Evolutionary conservation across 768 basidiomycete genomes (phyloP).

Genomic region (Auricularia auricula-judae): DNA sequence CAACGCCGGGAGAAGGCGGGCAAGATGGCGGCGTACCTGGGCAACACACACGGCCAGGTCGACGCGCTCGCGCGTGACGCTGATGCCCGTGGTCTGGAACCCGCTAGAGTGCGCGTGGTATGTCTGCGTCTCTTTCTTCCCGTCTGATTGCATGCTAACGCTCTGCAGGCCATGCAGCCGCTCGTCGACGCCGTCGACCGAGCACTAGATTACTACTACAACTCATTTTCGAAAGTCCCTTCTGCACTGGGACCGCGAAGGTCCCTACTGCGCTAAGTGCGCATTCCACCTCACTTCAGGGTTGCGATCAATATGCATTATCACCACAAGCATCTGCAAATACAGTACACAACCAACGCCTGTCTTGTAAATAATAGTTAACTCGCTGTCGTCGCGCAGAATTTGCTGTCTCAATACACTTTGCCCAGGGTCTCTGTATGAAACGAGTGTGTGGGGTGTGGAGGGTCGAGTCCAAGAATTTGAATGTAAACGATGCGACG

Average conservation of each 20-base stretch:
- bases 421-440: too few species aligned
- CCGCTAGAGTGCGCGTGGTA: constrained; percentile 52
- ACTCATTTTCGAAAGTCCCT: neutral
- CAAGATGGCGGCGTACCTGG: constrained; percentile 81
- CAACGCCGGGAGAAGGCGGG: constrained; percentile 70
- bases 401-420: neutral
- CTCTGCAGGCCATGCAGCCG: constrained; percentile 61
- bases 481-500: too few species aligned
- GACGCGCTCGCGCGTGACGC: constrained; percentile 60
- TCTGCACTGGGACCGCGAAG: neutral
- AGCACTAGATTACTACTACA: constrained; percentile 46
- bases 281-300: neutral
- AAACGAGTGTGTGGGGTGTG: too few species aligned
- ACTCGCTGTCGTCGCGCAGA: neutral
- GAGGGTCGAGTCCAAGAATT: too few species aligned
- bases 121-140: constrained; percentile 17
- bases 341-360: too few species aligned
- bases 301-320: neutral
- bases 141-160: neutral
- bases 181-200: constrained; percentile 61
- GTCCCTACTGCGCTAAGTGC: neutral
- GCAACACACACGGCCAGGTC: constrained; percentile 73
- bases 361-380: neutral
- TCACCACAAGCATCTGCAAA: neutral
- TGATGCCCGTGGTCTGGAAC: constrained; percentile 50